phyloP scores from a whole-genome alignment of 106 monocot genomes.

The Apostasia shenzhenica region DNA sequence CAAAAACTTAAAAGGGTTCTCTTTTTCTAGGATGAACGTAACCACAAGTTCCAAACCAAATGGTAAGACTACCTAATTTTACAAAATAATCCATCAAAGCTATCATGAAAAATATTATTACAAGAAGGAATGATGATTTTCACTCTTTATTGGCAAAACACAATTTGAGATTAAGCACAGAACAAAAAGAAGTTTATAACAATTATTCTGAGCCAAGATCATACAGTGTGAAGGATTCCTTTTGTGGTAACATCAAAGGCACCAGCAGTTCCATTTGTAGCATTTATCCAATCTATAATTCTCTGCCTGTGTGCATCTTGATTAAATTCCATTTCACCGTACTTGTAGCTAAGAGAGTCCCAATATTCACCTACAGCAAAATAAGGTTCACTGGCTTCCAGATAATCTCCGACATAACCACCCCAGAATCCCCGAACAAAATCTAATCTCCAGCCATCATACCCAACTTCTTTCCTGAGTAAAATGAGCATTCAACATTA shows the following conservation, averaged over 20 bases:
- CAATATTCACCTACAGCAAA: constrained; percentile 96
- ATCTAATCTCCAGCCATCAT: constrained; percentile 97
- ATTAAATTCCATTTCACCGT: constrained; percentile 88
- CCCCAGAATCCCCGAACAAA: constrained; percentile 98
- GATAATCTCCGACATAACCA: constrained; percentile 94
- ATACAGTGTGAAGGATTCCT: constrained; percentile 91
- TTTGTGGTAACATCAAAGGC: constrained; percentile 98
- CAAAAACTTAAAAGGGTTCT: no score
- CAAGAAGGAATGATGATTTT: no score
- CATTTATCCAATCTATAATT: constrained; percentile 98
- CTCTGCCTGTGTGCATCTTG: constrained; percentile 98
- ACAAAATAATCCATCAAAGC: no score
- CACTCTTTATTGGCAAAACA: background rate
- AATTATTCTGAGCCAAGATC: constrained; percentile 2
- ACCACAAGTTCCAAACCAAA: no score
- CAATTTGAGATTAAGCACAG: background rate
- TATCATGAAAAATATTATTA: no score
- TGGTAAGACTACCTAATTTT: no score
- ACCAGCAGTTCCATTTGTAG: constrained; percentile 78
- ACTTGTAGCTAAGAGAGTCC: constrained; percentile 96
- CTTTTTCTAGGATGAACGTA: no score
- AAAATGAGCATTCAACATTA: constrained; percentile 8
- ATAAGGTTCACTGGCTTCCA: constrained; percentile 77
- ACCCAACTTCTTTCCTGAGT: constrained; percentile 79
- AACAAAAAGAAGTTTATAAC: background rate